Base-by-base conservation (phyloP, 306 rosid species). In the Spatholobus suberectus region DNA sequence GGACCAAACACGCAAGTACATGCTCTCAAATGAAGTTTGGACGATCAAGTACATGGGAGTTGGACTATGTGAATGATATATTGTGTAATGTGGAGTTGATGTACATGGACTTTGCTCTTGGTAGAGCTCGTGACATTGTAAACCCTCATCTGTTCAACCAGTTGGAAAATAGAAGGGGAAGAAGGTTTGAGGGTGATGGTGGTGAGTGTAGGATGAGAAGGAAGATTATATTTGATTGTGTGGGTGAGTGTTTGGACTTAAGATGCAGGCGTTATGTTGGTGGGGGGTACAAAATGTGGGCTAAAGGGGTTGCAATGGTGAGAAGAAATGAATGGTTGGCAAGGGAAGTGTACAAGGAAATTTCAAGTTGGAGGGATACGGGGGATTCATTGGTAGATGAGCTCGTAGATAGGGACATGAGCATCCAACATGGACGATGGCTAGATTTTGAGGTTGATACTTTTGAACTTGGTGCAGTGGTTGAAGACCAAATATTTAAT, bases 381-480 rank as follows among this genome's bases (percentile, higher is more conserved):
- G 89, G 92, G 41, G 90, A 92, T 79, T 89, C 91, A 13, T 90
- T 92, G 94, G 97, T 92, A 20, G 98, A 93, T 77, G 94, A 91
- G 61, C 91, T 91, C 15, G 90, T 93, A 61, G 91, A 88, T 77
- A 90, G 81, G 70, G 97, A 93, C 89, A 93, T 93, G 96, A 86
- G 91, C 81, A 77, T 82, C 82, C 81, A 85, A 47, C 71, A 76
- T 65, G 98, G 94, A 74, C 85, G 87, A 84, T 89, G 95, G 98
- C 86, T 85, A 21, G 90, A 89, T 51, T 90, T 81, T 75, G 91
- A 89, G 49, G 80, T 77, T 3, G 92, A 91, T 73, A 83, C 81
- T 80, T 90, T 78, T 79, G 81, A 47, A 35, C 68, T 89, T 0
- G 96, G 92, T 13, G 83, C 83, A 10, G 89, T 90, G 74, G 52